These are phyloP conservation scores for Lupinus albus DNA, from an alignment of 306 rosid species.

Conservation along the genomic window DNA sequence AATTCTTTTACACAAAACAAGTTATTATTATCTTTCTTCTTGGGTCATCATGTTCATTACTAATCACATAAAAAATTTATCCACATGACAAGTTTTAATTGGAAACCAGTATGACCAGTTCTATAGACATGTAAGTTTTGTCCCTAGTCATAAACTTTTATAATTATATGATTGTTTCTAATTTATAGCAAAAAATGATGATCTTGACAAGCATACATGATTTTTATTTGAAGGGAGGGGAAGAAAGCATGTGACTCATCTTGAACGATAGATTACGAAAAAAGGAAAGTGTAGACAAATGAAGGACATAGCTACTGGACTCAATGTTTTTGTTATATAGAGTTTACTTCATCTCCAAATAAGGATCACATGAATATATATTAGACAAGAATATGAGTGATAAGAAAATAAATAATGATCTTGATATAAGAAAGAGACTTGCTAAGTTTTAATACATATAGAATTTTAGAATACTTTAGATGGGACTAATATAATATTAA, in stretches of 20 bases:
- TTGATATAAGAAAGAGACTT: constrained; percentile 2
- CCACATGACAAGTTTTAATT: no score
- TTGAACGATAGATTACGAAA: no score
- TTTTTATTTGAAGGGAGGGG: constrained; percentile 44
- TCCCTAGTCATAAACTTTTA: no score
- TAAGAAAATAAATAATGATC: constrained; percentile 25
- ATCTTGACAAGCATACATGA: no score
- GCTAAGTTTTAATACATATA: not conserved
- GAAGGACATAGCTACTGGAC: constrained; percentile 46
- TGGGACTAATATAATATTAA: not conserved
- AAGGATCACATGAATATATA: constrained; percentile 49
- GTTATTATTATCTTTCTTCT: no score
- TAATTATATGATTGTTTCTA: no score
- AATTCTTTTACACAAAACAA: no score
- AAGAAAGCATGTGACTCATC: constrained; percentile 67
- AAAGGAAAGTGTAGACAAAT: constrained; percentile 59
- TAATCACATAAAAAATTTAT: no score
- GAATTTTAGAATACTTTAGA: constrained; percentile 13
- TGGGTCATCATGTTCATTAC: no score
- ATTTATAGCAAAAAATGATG: no score
- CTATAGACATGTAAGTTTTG: no score
- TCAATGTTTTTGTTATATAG: constrained; percentile 43
- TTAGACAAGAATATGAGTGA: constrained; percentile 17
- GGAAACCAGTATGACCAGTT: no score
- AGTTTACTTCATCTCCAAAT: constrained; percentile 59